These are phyloP conservation scores for Arachis hypogaea DNA, from an alignment of 306 rosid species.

Conservation along the genomic window DNA sequence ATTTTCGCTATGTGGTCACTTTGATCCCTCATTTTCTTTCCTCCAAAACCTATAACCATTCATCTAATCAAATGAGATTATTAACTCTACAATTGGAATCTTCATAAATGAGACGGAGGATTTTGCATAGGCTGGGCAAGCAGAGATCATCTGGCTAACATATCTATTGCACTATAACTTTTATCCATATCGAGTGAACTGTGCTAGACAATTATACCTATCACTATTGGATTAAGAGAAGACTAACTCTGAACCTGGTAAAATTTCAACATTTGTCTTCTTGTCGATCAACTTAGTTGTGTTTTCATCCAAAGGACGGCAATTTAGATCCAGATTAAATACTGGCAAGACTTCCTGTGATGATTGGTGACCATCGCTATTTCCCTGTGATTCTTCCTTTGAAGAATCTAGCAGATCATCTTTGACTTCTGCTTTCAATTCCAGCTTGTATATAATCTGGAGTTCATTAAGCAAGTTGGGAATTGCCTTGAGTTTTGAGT, in stretches of 20 bases:
- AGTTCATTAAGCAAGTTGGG: slow-evolving; percentile 67
- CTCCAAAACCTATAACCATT: slow-evolving; percentile 51
- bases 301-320: slow-evolving; percentile 59
- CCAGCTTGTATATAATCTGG: slow-evolving; percentile 44
- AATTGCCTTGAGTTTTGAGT: slow-evolving; percentile 60
- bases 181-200: background rate
- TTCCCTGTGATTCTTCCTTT: slow-evolving; percentile 40
- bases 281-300: slow-evolving; percentile 49
- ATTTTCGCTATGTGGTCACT: slow-evolving; percentile 67
- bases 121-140: background rate
- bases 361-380: slow-evolving; percentile 37
- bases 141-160: slow-evolving; percentile 18
- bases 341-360: slow-evolving; percentile 43
- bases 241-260: slow-evolving; percentile 58
- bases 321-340: slow-evolving; percentile 76
- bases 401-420: slow-evolving; percentile 35
- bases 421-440: slow-evolving; percentile 32
- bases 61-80: slow-evolving; percentile 38
- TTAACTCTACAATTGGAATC: slow-evolving; percentile 34
- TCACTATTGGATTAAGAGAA: slow-evolving; percentile 19
- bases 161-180: slow-evolving; percentile 12
- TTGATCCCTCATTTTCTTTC: slow-evolving; percentile 78
- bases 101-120: slow-evolving; percentile 4
- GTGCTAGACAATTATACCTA: background rate
- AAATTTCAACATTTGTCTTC: slow-evolving; percentile 45